Evolutionary conservation across 805 yeast genomes (phyloP), one percentile per base, ranked within the genome.

Genomic region (Pichia scutulata): DNA sequence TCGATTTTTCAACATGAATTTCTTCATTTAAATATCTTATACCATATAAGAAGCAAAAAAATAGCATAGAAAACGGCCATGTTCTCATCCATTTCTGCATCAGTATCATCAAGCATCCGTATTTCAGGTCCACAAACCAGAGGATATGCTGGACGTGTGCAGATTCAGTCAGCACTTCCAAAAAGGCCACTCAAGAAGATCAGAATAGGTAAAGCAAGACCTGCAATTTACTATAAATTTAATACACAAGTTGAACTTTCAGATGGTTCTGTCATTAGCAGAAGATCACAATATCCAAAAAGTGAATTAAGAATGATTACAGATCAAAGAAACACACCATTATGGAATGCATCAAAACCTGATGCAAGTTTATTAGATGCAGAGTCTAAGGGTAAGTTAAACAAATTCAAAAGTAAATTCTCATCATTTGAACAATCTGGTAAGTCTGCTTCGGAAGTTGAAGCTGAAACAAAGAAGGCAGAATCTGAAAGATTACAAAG

Each of bases 151-250:
- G 69, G 70, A 4, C 64, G 67, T 45, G 60, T 62, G 19, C 58
- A 54, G 49, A 56, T 61, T 25, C 57, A 55, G 19, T 53, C 60
- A 3, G 63, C 67, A 12, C 58, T 69, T 19, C 69, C 72, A 28
- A 49, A 50, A 50, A 77, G 92, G 70, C 89, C 88, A 47, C 65
- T 77, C 68, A 82, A 79, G 64, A 84, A 80, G 65, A 84, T 86
- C 59, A 68, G 72, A 53, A 68, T 83, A 50, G 97, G 97, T 50
- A 86, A 86, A 65, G 89, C 96, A 18, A 80, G 97, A 68, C 97
- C 98, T 2, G 89, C 97, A 33, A 85, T 93, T 40, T 90, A 88
- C 68, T 79, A 92, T 70, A 88, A 88, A 66, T 93, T 93, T 65
- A 89, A 92, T 56, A 85, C 90, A 30, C 69, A 76, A 37, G 90